phyloP scores from a whole-genome alignment of 1,284 basidiomycete genomes.

The Sporisorium reilianum region DNA sequence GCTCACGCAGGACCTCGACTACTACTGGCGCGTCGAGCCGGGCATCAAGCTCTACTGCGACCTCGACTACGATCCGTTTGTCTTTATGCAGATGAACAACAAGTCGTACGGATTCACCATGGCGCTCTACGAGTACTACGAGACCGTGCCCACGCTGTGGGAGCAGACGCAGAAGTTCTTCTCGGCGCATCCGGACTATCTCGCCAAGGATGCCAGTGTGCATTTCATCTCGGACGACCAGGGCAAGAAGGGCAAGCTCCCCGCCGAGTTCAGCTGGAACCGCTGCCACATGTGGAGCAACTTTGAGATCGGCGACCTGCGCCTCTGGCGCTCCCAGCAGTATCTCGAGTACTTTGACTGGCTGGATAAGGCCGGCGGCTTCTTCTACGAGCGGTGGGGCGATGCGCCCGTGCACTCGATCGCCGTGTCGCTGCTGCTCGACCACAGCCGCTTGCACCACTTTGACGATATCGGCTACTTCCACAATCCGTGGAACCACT shows the following conservation, averaged over 20 bases:
- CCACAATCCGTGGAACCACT: slow-evolving; percentile 64
- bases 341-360: slow-evolving; percentile 83
- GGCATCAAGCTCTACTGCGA: slow-evolving; percentile 83
- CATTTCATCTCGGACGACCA: slow-evolving; percentile 79
- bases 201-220: slow-evolving; percentile 80
- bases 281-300: slow-evolving; percentile 80
- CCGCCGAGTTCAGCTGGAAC: slow-evolving; percentile 73
- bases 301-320: slow-evolving; percentile 78
- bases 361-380: slow-evolving; percentile 83
- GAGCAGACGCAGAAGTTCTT: slow-evolving; percentile 79
- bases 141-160: slow-evolving; percentile 85
- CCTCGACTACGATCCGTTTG: slow-evolving; percentile 83
- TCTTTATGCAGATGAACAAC: slow-evolving; percentile 84
- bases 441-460: slow-evolving; percentile 41
- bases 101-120: slow-evolving; percentile 82
- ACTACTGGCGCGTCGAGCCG: slow-evolving; percentile 91
- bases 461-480: slow-evolving; percentile 67
- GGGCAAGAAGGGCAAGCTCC: slow-evolving; percentile 71
- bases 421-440: slow-evolving; percentile 61
- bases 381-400: slow-evolving; percentile 77
- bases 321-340: slow-evolving; percentile 82
- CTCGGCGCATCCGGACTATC: slow-evolving; percentile 76
- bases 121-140: slow-evolving; percentile 80
- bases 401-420: slow-evolving; percentile 77
- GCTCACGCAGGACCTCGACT: slow-evolving; percentile 80